Evolutionary conservation across 441 rosid genomes (phyloP), one percentile per base, ranked within the genome.

Genomic region (Gossypium lobatum): DNA sequence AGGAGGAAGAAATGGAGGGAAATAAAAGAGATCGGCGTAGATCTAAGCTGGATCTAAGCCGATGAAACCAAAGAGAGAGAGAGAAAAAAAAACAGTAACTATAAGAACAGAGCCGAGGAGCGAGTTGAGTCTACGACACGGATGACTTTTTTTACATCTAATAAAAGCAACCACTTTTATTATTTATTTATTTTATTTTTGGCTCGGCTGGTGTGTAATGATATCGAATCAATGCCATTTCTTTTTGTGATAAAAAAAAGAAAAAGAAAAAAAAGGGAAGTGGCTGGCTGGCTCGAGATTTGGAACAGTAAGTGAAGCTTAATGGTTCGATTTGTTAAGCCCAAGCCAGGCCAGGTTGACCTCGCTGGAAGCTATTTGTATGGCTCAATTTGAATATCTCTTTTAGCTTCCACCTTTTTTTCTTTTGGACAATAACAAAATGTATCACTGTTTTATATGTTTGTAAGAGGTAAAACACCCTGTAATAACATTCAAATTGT

Each of bases 11-110:
- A 64, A 74, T 78, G 93, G 91, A 83, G 89, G 88, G 88, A 75
- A 79, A 52, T 71, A 66, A 5, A 55, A 73, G 74, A 58, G 83
- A 80, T 79, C 77, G 78, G 83, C 78, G 88, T 77, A 79, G 89
- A 82, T 85, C 77, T 74, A 75, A 88, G 93, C 88, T 83, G 87
- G 86, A 90, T 86, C 90, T 82, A 79, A 91, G 96, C 92, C 92
- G 91, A 87, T 68, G 58, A 26, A 50, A 50, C 72, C 72, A 50
- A 80, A 79, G 73, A 63, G 72, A 54, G 7, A 63, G 17, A 31
- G 34, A 28, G 26, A 4, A 11, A 6, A 1, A 25, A 23, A 23
- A 58, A 58, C 7, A 58, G 34, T 10, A 23, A 17, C 28, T 11
- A 26, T 3, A 37, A 39, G 37, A 31, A 70, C 75, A 65, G 48